Base-by-base conservation (phyloP, 371 early-diverging fungal genomes). In the Entomophthora muscae region DNA sequence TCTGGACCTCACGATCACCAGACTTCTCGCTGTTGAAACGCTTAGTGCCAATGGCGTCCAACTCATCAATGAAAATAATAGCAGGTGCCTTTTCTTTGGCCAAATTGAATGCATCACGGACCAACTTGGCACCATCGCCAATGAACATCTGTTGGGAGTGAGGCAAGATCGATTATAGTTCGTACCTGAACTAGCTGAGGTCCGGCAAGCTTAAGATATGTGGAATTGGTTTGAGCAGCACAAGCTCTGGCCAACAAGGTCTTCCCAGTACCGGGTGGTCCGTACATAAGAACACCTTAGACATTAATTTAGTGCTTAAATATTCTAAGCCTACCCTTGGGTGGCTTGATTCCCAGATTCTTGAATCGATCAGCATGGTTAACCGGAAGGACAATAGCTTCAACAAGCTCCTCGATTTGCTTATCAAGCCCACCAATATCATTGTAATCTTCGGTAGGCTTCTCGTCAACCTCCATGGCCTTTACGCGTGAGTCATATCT, bases 381-480 rank as follows among this genome's bases (percentile, higher is more conserved):
- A 86, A 99, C 92, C 22, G 99, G 99, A 65, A 99, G 79, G 17
- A 97, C 98, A 72, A 99, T 90, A 1, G 98, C 98, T 75, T 99
- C 99, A 10, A 96, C 98, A 32, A 99, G 76, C 73, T 99, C 98
- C 72, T 96, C 96, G 66, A 99, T 97, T 78, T 99, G 99, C 75
- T 95, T 96, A 69, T 96, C 96, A 64, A 98, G 75, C 30, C 99
- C 99, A 68, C 99, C 99, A 70, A 99, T 92, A 71, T 99, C 99
- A 70, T 85, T 93, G 72, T 99, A 99, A 65, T 94, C 94, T 73
- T 99, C 99, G 12, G 91, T 93, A 10, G 99, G 99, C 74, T 98
- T 99, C 72, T 98, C 99, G 71, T 99, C 99, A 22, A 99, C 94
- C 75, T 99, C 99, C 99, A 99, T 99, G 21, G 98, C 98, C 74